phyloP scores from a whole-genome alignment of 768 basidiomycete species.

The Coprinellus micaceus region DNA sequence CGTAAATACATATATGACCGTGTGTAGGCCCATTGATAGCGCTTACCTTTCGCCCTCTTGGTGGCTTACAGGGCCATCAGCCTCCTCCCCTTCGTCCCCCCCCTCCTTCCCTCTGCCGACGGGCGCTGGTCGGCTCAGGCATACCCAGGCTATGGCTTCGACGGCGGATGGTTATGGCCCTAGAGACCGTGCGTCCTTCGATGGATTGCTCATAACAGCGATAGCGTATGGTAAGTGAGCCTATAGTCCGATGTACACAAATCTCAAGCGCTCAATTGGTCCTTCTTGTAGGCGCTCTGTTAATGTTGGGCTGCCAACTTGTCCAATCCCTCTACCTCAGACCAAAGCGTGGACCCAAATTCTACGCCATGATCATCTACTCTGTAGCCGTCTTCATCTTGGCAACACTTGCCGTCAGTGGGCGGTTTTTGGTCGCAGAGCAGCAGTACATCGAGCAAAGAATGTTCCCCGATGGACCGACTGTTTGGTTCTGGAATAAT shows the following conservation, averaged over 20 bases:
- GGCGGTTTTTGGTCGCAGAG: slow-evolving; percentile 30
- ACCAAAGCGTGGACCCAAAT: slow-evolving; percentile 31
- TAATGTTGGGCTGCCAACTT: slow-evolving; percentile 39
- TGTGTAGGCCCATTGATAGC: not conserved
- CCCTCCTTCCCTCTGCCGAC: not conserved
- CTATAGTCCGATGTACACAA: not conserved
- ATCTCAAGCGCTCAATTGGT: not conserved
- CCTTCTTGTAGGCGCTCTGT: slow-evolving; percentile 29
- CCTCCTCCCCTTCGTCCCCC: not conserved
- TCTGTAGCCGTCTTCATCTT: slow-evolving; percentile 29
- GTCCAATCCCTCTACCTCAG: slow-evolving; percentile 30
- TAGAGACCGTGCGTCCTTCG: slow-evolving; percentile 28
- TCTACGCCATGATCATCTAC: slow-evolving; percentile 33
- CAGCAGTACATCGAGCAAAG: slow-evolving; percentile 25
- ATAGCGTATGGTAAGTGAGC: slow-evolving; percentile 31
- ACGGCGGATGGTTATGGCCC: not conserved
- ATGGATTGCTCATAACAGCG: slow-evolving; percentile 29
- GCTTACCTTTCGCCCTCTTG: not conserved
- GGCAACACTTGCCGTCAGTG: slow-evolving; percentile 27
- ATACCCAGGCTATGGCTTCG: not conserved
- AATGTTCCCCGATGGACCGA: slow-evolving; percentile 13
- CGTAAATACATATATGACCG: not conserved
- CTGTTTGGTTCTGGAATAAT: slow-evolving; percentile 13
- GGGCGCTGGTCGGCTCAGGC: slow-evolving; percentile 1
- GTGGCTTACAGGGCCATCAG: not conserved